Conservation (phyloP, 2,329 filamentous ascomycete genomes). For the Aspergillus glaucus region DNA sequence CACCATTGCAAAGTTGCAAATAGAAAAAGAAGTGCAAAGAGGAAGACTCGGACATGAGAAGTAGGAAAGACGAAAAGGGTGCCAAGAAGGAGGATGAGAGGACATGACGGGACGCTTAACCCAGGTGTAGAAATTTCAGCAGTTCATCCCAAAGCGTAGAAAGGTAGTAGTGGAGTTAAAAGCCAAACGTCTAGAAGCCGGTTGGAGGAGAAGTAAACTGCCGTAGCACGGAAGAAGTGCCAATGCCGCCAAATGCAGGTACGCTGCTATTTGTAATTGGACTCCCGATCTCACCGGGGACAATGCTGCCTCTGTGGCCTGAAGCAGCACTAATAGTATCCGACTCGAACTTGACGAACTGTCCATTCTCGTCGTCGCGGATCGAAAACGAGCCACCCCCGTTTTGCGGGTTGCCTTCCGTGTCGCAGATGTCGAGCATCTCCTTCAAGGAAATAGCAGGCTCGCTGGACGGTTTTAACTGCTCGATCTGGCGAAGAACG, state of each 20-base stretch:
- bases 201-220: constrained; percentile 34
- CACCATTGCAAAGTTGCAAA: too few species aligned
- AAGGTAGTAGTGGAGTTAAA: constrained; percentile 3
- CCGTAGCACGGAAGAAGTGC: constrained; percentile 27
- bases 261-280: constrained; percentile 48
- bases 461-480: constrained; percentile 55
- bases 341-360: constrained; percentile 47
- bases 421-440: constrained; percentile 79
- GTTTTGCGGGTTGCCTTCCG: constrained; percentile 77
- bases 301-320: constrained; percentile 37
- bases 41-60: constrained; percentile 17
- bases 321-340: constrained; percentile 43
- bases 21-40: constrained; percentile 1
- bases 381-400: constrained; percentile 84
- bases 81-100: constrained; percentile 14
- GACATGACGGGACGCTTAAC: constrained; percentile 13
- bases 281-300: constrained; percentile 64
- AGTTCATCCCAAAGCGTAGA: constrained; percentile 4
- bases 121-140: constrained; percentile 2
- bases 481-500: constrained; percentile 59
- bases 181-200: constrained; percentile 27
- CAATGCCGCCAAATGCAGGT: constrained; percentile 33
- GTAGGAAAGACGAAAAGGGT: constrained; percentile 9
- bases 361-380: constrained; percentile 45
- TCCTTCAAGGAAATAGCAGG: constrained; percentile 56